Conservation (phyloP, 306 rosid genomes). For the Cicer bijugum region DNA sequence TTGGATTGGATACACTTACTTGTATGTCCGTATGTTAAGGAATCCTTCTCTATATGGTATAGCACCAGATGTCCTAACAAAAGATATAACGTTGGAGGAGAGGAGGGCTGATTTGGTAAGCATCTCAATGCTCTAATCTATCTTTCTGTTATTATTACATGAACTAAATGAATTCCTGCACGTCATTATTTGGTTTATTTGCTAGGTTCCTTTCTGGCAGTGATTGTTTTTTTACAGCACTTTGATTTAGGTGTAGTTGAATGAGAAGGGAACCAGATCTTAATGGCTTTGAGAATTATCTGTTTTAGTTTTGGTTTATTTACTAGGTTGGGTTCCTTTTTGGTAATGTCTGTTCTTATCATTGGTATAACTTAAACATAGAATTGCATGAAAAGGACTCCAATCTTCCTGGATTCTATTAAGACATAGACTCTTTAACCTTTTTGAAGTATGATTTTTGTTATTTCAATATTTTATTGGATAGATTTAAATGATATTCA, state of each 20-base stretch:
- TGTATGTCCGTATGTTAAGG: slow-evolving; percentile 77
- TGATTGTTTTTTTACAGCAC: slow-evolving; percentile 4
- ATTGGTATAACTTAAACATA: neutral
- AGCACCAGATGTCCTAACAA: slow-evolving; percentile 70
- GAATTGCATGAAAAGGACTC: neutral
- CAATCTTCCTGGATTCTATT: neutral
- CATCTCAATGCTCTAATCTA: neutral
- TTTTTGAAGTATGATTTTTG: neutral
- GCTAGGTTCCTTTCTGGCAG: neutral
- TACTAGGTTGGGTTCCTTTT: neutral
- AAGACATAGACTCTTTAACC: neutral
- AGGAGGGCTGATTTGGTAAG: slow-evolving; percentile 91
- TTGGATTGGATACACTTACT: slow-evolving; percentile 88
- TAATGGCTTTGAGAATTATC: neutral
- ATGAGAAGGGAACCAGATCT: neutral
- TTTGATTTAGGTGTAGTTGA: slow-evolving; percentile 23
- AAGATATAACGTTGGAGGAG: slow-evolving; percentile 78
- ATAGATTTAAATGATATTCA: slow-evolving; percentile 22
- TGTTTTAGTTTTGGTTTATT: neutral
- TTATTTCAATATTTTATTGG: slow-evolving; percentile 6
- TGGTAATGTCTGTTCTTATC: neutral
- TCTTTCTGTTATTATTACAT: slow-evolving; percentile 4
- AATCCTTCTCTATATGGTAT: slow-evolving; percentile 86
- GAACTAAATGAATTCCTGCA: neutral
- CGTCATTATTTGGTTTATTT: slow-evolving; percentile 8